Evolutionary conservation across 345 rosid species (phyloP).

Genomic region (Trapa incisa): DNA sequence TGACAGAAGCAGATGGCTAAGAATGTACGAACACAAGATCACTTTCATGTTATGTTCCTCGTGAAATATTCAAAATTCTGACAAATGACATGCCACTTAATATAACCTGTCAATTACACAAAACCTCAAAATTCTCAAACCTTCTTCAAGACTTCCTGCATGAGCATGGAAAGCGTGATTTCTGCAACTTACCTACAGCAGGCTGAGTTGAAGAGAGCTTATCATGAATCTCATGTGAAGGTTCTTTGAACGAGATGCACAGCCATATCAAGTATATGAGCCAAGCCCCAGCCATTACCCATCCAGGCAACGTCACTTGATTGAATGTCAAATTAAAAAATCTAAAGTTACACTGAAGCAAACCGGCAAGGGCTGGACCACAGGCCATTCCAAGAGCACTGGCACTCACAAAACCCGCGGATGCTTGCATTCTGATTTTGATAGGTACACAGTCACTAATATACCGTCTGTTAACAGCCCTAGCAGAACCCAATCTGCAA

Average conservation of each 20-base stretch:
- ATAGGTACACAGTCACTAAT: conserved; percentile 95
- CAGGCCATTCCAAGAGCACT: conserved; percentile 99
- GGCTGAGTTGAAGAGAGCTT: conserved; percentile 21
- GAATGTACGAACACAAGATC: neutral
- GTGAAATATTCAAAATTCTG: neutral
- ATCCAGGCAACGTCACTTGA: conserved; percentile 81
- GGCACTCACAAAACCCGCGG: conserved; percentile 99
- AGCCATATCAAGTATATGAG: conserved; percentile 74
- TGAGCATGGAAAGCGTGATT: neutral
- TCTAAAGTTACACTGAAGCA: conserved; percentile 75
- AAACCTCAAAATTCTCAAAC: neutral
- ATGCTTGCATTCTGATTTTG: conserved; percentile 87
- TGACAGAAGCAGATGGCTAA: neutral
- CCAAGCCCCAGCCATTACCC: conserved; percentile 97
- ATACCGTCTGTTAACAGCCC: conserved; percentile 96
- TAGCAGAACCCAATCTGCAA: conserved; percentile 90
- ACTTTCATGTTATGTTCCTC: neutral
- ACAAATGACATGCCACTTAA: neutral
- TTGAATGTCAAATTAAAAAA: conserved; percentile 69
- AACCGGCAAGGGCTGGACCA: conserved; percentile 98
- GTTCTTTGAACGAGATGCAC: conserved; percentile 80
- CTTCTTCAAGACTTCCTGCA: neutral
- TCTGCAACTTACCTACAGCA: conserved; percentile 30
- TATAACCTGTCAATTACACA: neutral
- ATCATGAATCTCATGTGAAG: conserved; percentile 44